phyloP scores from a whole-genome alignment of 192 early-diverging fungal genomes.

The Helicostylum pulchrum region DNA sequence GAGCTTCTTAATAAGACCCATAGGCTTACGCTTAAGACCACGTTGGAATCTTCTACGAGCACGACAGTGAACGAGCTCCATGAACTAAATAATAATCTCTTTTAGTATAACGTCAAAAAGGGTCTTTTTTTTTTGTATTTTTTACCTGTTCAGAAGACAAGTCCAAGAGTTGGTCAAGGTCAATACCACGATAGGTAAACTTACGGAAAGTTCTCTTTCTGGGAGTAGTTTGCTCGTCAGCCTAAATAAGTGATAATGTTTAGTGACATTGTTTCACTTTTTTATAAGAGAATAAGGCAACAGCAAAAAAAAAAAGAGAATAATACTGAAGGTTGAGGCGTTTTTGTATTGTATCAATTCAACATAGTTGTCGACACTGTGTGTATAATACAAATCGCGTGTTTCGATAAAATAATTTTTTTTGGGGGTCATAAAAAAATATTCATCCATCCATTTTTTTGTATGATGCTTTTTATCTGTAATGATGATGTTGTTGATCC shows the following conservation, averaged over 20 bases:
- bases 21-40: constrained; percentile 97
- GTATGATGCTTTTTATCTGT: no score
- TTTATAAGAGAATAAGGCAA: no score
- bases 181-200: constrained; percentile 96
- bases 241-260: constrained; percentile 2
- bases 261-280: no score
- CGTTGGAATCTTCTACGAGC: constrained; percentile 98
- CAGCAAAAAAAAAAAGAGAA: no score
- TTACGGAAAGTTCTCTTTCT: constrained; percentile 97
- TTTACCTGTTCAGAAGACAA: constrained; percentile 77
- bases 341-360: no score
- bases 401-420: no score
- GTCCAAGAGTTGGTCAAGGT: constrained; percentile 95
- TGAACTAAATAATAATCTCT: constrained; percentile 53
- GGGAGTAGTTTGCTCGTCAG: constrained; percentile 29
- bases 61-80: constrained; percentile 91
- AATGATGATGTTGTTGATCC: no score
- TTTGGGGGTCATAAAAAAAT: no score
- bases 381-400: no score
- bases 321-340: no score
- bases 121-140: not conserved
- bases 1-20: constrained; percentile 99
- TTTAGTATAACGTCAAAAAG: not conserved
- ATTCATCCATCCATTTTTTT: no score
- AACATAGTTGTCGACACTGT: no score